Evolutionary conservation across 2,329 filamentous ascomycete species (phyloP).

Genomic region (Penicillium sp.): DNA sequence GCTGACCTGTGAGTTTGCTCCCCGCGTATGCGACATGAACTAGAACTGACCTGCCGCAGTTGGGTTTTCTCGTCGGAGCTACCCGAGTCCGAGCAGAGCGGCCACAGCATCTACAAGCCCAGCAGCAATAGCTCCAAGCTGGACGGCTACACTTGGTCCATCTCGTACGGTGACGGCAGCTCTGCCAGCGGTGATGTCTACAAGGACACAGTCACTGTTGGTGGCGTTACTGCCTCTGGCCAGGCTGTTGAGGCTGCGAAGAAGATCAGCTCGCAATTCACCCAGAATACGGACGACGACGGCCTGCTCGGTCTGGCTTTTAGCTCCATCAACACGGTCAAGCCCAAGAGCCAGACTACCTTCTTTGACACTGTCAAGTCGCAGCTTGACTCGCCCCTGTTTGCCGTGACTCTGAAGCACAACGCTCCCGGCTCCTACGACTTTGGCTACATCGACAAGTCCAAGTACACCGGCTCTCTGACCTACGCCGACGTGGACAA

Average conservation of each 20-base stretch:
- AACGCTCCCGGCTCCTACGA: slow-evolving; percentile 53
- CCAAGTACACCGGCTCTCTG: slow-evolving; percentile 59
- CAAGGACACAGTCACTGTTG: slow-evolving; percentile 62
- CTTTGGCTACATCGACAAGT: slow-evolving; percentile 58
- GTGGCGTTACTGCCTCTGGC: slow-evolving; percentile 55
- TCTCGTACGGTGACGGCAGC: slow-evolving; percentile 65
- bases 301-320: slow-evolving; percentile 62
- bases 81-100: slow-evolving; percentile 48
- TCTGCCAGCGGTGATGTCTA: slow-evolving; percentile 64
- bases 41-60: slow-evolving; percentile 32
- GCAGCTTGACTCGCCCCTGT: slow-evolving; percentile 51
- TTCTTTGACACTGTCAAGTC: slow-evolving; percentile 60
- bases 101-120: slow-evolving; percentile 60
- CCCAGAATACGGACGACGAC: slow-evolving; percentile 53
- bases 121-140: slow-evolving; percentile 48
- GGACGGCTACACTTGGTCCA: slow-evolving; percentile 55
- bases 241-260: slow-evolving; percentile 67
- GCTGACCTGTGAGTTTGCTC: slow-evolving; percentile 59
- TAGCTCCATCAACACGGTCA: slow-evolving; percentile 58
- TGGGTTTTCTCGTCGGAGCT: slow-evolving; percentile 67
- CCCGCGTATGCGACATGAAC: not conserved
- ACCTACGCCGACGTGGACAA: slow-evolving; percentile 56
- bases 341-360: slow-evolving; percentile 52
- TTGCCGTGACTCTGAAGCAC: slow-evolving; percentile 56
- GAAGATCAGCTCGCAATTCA: slow-evolving; percentile 55